phyloP scores from a whole-genome alignment of 176 grass and related monocot genomes.

The Pontederia crassipes region DNA sequence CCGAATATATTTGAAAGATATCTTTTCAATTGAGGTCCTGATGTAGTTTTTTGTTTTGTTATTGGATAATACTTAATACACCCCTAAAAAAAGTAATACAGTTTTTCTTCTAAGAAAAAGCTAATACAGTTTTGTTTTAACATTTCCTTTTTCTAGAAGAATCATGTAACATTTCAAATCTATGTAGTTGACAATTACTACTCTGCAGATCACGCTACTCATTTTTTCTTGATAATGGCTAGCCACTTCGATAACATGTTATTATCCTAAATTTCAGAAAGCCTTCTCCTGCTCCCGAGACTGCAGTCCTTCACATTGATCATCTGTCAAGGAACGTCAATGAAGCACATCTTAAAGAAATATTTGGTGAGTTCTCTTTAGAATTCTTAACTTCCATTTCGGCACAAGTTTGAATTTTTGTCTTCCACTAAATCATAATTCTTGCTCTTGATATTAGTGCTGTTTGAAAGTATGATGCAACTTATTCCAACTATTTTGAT shows the following conservation, averaged over 20 bases:
- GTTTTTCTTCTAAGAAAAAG: too few species aligned
- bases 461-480: too few species aligned
- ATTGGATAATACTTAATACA: too few species aligned
- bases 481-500: too few species aligned
- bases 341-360: slow-evolving; percentile 96
- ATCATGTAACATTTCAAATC: not conserved
- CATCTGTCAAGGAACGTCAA: slow-evolving; percentile 93
- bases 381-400: not conserved
- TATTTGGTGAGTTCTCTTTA: slow-evolving; percentile 56
- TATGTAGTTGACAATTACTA: not conserved
- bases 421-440: too few species aligned
- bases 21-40: too few species aligned
- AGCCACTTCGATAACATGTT: slow-evolving; percentile 7
- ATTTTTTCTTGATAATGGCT: not conserved
- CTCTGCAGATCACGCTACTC: not conserved
- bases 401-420: not conserved
- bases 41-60: too few species aligned
- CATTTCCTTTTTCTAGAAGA: too few species aligned
- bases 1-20: too few species aligned
- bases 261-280: slow-evolving; percentile 55
- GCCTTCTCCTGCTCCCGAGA: slow-evolving; percentile 57
- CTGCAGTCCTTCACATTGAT: slow-evolving; percentile 86
- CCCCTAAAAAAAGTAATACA: too few species aligned
- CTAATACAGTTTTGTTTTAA: too few species aligned
- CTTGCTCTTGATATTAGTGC: too few species aligned